These are phyloP conservation scores for Lupinus albus DNA, from an alignment of 306 rosid genomes.

Conservation along the genomic window DNA sequence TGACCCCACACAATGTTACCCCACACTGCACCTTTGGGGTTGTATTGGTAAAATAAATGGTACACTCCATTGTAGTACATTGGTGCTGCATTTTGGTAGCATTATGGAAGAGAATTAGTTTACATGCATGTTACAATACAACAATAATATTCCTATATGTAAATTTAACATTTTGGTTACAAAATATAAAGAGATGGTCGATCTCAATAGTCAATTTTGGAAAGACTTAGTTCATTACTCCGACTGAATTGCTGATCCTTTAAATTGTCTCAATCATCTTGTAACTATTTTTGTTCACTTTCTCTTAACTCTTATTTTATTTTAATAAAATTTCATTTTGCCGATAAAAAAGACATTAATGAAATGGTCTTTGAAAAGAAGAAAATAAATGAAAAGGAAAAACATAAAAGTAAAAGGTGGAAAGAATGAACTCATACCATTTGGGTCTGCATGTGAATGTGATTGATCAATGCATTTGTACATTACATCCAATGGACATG, in stretches of 20 bases:
- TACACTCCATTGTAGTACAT: slow-evolving; percentile 78
- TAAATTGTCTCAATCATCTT: no score
- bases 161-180: no score
- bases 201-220: no score
- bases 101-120: background rate
- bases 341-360: no score
- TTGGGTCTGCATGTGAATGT: slow-evolving; percentile 61
- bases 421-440: slow-evolving; percentile 54
- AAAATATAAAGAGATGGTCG: background rate
- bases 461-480: slow-evolving; percentile 12
- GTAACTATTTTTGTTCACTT: no score
- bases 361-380: background rate
- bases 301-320: no score
- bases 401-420: background rate
- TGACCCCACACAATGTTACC: slow-evolving; percentile 97
- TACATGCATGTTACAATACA: background rate
- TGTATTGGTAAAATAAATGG: slow-evolving; percentile 84
- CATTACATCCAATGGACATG: slow-evolving; percentile 23
- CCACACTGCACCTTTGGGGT: slow-evolving; percentile 90
- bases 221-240: no score
- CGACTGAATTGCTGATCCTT: no score
- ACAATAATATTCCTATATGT: no score
- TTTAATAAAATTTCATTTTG: no score
- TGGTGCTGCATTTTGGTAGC: slow-evolving; percentile 54
- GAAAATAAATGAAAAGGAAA: background rate